Percentiles rank a stretch among this genome's conserved stretches.
phyloP scores from a whole-genome alignment of 2,329 filamentous ascomycete species.

The Beauveria australis region DNA sequence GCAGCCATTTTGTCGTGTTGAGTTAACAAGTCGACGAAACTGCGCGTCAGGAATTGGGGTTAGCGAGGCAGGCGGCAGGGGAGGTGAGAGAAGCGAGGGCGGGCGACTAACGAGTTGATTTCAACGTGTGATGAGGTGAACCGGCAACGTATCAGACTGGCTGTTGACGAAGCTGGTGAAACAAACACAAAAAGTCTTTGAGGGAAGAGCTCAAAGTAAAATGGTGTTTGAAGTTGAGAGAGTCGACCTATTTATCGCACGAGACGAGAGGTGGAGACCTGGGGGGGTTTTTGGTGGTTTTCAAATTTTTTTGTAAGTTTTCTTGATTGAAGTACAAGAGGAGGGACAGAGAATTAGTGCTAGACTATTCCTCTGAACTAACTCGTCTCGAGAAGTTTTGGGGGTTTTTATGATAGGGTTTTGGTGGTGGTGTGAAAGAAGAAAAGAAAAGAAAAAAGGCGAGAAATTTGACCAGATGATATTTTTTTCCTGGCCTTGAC shows the following conservation, averaged over 20 bases:
- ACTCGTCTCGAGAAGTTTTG: conserved; percentile 34
- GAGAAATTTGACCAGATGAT: conserved; percentile 30
- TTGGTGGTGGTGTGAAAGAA: conserved; percentile 37
- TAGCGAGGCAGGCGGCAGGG: neutral
- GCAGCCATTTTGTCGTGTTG: conserved; percentile 47
- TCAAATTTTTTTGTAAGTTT: conserved; percentile 54
- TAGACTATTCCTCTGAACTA: conserved; percentile 50
- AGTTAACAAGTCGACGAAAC: conserved; percentile 11
- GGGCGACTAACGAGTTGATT: conserved; percentile 4
- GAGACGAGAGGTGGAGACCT: conserved; percentile 28
- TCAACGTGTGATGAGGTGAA: conserved; percentile 14
- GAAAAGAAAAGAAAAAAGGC: conserved; percentile 24
- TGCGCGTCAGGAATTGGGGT: conserved; percentile 12
- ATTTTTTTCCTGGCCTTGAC: conserved; percentile 24
- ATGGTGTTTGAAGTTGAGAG: conserved; percentile 12
- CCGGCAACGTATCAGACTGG: conserved; percentile 15
- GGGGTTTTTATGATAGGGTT: conserved; percentile 39
- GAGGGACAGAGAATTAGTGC: conserved; percentile 54
- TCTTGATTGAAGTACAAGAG: conserved; percentile 41
- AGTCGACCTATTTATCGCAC: conserved; percentile 9
- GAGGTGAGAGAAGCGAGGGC: neutral
- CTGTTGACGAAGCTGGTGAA: conserved; percentile 20
- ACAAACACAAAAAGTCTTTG: conserved; percentile 23
- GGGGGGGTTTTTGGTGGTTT: conserved; percentile 52
- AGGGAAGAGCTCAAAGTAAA: conserved; percentile 20